Evolutionary conservation across 75 land plant genomes (phyloP).

Genomic region (Cryptomeria japonica): DNA sequence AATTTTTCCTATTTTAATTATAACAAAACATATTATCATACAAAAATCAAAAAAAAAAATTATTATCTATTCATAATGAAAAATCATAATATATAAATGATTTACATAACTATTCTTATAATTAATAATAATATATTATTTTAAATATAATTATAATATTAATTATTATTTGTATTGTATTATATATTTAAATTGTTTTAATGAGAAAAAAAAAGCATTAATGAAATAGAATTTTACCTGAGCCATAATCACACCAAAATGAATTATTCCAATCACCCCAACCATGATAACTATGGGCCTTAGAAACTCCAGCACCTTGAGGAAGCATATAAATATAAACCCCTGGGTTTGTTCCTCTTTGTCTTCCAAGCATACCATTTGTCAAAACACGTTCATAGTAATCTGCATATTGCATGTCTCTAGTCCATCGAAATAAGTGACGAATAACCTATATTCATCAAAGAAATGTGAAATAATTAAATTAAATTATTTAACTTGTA

Average conservation of each 20-base stretch:
- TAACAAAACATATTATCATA: too few species aligned
- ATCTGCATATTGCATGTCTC: slow-evolving; percentile 79
- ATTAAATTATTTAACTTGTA: too few species aligned
- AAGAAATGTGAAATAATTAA: not conserved
- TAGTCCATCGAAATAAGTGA: slow-evolving; percentile 87
- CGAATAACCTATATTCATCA: slow-evolving; percentile 63
- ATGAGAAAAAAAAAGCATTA: too few species aligned
- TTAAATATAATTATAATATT: too few species aligned
- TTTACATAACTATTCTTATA: too few species aligned
- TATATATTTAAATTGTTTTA: too few species aligned
- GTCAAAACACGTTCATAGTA: slow-evolving; percentile 85
- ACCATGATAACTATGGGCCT: slow-evolving; percentile 73
- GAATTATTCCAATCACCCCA: slow-evolving; percentile 80
- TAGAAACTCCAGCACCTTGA: slow-evolving; percentile 71
- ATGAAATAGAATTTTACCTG: slow-evolving; percentile 39
- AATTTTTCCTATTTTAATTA: too few species aligned
- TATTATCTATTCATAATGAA: too few species aligned
- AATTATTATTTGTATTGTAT: too few species aligned
- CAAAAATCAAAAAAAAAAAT: too few species aligned
- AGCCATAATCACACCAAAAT: slow-evolving; percentile 99
- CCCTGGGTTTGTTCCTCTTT: slow-evolving; percentile 86
- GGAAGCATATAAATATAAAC: slow-evolving; percentile 96
- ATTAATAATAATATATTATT: too few species aligned
- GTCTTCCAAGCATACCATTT: slow-evolving; percentile 83
- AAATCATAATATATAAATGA: too few species aligned